Conservation (phyloP, 352 stramenopile species). For the Globisporangium carolinianum region DNA sequence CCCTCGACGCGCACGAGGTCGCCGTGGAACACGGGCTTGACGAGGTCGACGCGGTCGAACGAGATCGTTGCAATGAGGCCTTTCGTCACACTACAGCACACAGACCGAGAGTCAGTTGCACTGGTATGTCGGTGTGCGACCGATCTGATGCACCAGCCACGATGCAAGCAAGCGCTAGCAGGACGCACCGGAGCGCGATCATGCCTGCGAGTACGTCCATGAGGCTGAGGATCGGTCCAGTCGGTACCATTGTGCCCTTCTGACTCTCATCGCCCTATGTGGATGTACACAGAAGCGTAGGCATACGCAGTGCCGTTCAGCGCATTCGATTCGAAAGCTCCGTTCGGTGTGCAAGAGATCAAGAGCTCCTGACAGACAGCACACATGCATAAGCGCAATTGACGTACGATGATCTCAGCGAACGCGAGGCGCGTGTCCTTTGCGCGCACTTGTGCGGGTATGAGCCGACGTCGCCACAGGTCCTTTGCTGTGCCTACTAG, state of each 20-base stretch:
- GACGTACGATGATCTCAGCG: constrained; percentile 44
- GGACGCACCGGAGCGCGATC: constrained; percentile 23
- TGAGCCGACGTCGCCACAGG: constrained; percentile 29
- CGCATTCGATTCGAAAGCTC: too few species aligned
- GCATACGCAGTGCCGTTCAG: neutral
- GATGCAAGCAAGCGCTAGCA: neutral
- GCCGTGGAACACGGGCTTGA: constrained; percentile 48
- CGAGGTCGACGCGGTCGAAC: constrained; percentile 45
- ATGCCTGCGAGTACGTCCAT: constrained; percentile 46
- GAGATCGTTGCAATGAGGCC: constrained; percentile 41
- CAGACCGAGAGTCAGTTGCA: neutral
- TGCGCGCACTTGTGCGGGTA: constrained; percentile 34
- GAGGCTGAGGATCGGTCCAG: constrained; percentile 41
- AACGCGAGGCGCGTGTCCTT: constrained; percentile 47
- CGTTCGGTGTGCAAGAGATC: too few species aligned
- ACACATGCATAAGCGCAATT: neutral
- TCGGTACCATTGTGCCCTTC: constrained; percentile 31
- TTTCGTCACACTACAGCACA: constrained; percentile 15
- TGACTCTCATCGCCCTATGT: constrained; percentile 39
- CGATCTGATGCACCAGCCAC: neutral
- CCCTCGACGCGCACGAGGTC: constrained; percentile 42
- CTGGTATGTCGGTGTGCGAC: neutral
- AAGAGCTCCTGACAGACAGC: too few species aligned
- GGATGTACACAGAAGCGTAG: too few species aligned
- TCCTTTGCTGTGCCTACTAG: constrained; percentile 28